Conservation (phyloP, 345 rosid genomes). For the Garcia nutans region DNA sequence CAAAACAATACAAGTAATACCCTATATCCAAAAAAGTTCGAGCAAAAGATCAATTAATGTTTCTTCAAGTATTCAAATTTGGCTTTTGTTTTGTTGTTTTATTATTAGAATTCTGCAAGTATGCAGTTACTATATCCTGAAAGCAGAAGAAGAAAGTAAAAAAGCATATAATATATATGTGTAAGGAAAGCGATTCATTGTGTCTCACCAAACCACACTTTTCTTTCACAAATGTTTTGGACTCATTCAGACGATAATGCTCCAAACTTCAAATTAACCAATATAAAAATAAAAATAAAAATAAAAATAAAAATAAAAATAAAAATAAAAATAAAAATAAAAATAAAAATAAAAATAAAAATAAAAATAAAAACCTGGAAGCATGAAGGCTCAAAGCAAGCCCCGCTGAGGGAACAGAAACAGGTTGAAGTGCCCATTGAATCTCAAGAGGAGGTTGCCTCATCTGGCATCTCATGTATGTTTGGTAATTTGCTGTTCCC, state of each 20-base stretch:
- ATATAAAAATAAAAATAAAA: neutral
- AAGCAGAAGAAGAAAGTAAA: conserved; percentile 35
- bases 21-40: no score
- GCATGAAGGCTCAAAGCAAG: conserved; percentile 74
- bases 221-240: conserved; percentile 38
- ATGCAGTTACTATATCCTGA: conserved; percentile 20
- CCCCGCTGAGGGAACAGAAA: conserved; percentile 78
- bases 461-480: conserved; percentile 81
- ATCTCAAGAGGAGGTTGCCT: conserved; percentile 76
- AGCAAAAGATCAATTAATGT: no score
- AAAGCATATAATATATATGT: neutral
- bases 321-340: conserved; percentile 16
- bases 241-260: conserved; percentile 26
- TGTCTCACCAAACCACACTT: conserved; percentile 37
- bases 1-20: no score
- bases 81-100: neutral
- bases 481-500: conserved; percentile 72
- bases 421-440: conserved; percentile 82
- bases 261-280: conserved; percentile 5
- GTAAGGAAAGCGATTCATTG: conserved; percentile 35
- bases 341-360: conserved; percentile 16
- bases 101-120: conserved; percentile 15
- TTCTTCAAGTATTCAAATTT: no score
- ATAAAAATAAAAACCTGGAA: conserved; percentile 47
- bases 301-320: conserved; percentile 25